Evolutionary conservation across 768 basidiomycete species (phyloP).

Genomic region (Termitomyces sp.): DNA sequence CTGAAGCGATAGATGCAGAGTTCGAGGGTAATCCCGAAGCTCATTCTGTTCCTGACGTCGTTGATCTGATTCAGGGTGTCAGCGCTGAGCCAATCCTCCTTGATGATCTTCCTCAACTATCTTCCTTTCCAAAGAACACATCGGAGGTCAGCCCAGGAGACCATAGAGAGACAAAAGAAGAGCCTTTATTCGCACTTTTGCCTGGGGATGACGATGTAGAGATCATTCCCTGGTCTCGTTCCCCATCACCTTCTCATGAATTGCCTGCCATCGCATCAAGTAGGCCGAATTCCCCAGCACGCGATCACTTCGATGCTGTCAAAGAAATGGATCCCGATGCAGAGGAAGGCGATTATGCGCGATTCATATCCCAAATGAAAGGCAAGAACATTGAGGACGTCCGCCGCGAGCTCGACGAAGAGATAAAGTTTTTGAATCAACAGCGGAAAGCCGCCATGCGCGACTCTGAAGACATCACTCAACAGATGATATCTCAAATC

Average conservation of each 20-base stretch:
- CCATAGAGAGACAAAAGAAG: background rate
- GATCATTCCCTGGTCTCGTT: conserved; percentile 29
- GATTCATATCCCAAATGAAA: conserved; percentile 88
- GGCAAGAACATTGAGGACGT: conserved; percentile 80
- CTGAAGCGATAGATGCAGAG: background rate
- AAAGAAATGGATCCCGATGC: conserved; percentile 78
- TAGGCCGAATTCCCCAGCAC: conserved; percentile 21
- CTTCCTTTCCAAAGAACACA: background rate
- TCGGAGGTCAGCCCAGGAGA: background rate
- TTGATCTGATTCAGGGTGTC: background rate
- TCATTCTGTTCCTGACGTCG: background rate
- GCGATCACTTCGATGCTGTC: conserved; percentile 74
- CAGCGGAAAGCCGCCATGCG: conserved; percentile 88
- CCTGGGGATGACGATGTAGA: conserved; percentile 13
- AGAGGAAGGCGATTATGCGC: conserved; percentile 89
- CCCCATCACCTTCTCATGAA: conserved; percentile 27
- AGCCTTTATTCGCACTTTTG: conserved; percentile 17
- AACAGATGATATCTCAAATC: conserved; percentile 89
- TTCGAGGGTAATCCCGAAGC: background rate
- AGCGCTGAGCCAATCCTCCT: background rate
- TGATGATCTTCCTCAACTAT: background rate
- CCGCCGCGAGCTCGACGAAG: conserved; percentile 86
- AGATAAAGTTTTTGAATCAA: conserved; percentile 76
- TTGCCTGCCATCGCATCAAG: conserved; percentile 14
- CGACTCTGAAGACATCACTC: conserved; percentile 92